A percentile compares a stretch with the other conserved stretches of the same genome.
These are phyloP conservation scores for Chenopodium formosanum DNA, from an alignment of 148 eudicot species.

Conservation along the genomic window DNA sequence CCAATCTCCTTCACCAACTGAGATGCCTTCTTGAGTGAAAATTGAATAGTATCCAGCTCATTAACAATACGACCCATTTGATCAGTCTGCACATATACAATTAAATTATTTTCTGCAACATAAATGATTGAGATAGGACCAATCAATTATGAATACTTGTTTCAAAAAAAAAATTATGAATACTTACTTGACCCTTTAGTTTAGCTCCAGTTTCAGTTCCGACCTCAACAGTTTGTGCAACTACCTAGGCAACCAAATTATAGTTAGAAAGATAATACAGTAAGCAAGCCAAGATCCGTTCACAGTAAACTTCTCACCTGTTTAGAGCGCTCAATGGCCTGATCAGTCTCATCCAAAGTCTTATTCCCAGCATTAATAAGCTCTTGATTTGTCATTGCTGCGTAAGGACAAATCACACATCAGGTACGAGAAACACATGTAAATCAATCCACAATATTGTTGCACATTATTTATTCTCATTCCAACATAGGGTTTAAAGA, in stretches of 20 bases:
- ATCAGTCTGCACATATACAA: slow-evolving; percentile 60
- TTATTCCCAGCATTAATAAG: slow-evolving; percentile 75
- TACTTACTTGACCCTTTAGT: slow-evolving; percentile 85
- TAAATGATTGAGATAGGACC: slow-evolving; percentile 6
- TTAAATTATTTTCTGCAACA: slow-evolving; percentile 17
- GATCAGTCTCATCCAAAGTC: slow-evolving; percentile 95
- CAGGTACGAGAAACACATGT: neutral
- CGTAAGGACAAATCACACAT: slow-evolving; percentile 15
- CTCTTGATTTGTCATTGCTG: slow-evolving; percentile 94
- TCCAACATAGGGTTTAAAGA: neutral
- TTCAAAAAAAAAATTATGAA: slow-evolving; percentile 4
- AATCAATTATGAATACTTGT: slow-evolving; percentile 32
- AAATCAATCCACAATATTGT: neutral
- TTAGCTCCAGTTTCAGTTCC: slow-evolving; percentile 87
- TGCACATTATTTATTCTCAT: neutral
- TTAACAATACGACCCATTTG: slow-evolving; percentile 97
- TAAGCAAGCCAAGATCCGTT: neutral
- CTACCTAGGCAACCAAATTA: slow-evolving; percentile 54
- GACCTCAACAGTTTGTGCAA: slow-evolving; percentile 89
- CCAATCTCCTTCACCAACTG: slow-evolving; percentile 98
- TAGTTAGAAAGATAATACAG: neutral
- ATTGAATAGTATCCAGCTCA: slow-evolving; percentile 92
- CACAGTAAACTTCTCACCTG: slow-evolving; percentile 41
- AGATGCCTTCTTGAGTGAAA: slow-evolving; percentile 93
- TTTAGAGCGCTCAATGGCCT: slow-evolving; percentile 96